A percentile compares a stretch with the other conserved stretches of the same genome.
Evolutionary conservation across 352 stramenopile species (phyloP).

Genomic region (Phytopythium chamaehyphon): DNA sequence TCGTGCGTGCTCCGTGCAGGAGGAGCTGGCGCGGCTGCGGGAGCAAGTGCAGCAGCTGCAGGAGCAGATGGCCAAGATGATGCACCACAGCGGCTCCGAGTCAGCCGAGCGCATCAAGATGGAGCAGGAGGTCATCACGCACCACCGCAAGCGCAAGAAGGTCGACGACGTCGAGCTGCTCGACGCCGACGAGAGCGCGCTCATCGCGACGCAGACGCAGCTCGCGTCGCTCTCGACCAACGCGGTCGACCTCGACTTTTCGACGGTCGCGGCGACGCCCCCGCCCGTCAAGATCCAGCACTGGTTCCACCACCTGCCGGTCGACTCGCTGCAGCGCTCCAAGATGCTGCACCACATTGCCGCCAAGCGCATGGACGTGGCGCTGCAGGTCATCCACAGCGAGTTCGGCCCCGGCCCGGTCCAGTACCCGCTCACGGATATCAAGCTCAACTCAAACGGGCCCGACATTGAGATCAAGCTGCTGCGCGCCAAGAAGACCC

Average conservation of each 20-base stretch:
- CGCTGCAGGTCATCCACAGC: slow-evolving; percentile 42
- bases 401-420: slow-evolving; percentile 40
- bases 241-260: neutral
- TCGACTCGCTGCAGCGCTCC: slow-evolving; percentile 54
- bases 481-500: slow-evolving; percentile 52
- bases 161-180: slow-evolving; percentile 31
- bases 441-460: slow-evolving; percentile 77
- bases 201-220: slow-evolving; percentile 14
- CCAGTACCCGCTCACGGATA: slow-evolving; percentile 65
- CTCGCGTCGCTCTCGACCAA: slow-evolving; percentile 17
- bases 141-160: slow-evolving; percentile 76
- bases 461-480: slow-evolving; percentile 81
- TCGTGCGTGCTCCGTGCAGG: slow-evolving; percentile 15
- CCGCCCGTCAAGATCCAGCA: slow-evolving; percentile 41
- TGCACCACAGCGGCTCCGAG: slow-evolving; percentile 28
- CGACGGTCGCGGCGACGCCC: slow-evolving; percentile 11
- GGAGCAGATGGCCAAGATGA: slow-evolving; percentile 77
- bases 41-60: slow-evolving; percentile 74
- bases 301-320: slow-evolving; percentile 57
- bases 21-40: slow-evolving; percentile 63
- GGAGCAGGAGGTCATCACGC: slow-evolving; percentile 53
- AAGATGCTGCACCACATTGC: slow-evolving; percentile 49
- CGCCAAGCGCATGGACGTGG: slow-evolving; percentile 45
- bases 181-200: slow-evolving; percentile 16
- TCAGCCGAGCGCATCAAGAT: slow-evolving; percentile 39